phyloP scores from a whole-genome alignment of 441 rosid species.

The Biscutella laevigata region DNA sequence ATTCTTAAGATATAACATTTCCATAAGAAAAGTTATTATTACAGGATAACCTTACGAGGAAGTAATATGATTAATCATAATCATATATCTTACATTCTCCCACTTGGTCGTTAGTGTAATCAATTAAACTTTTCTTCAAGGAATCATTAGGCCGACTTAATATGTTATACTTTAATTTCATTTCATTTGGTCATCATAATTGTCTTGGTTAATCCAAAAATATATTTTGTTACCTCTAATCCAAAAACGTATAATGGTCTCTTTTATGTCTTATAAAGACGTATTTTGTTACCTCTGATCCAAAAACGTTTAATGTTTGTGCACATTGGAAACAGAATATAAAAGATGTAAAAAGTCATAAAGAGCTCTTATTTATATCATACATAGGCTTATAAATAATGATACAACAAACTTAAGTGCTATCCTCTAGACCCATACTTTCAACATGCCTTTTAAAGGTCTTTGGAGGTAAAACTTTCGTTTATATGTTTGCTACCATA shows the following conservation, averaged over 20 bases:
- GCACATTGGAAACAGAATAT: not conserved
- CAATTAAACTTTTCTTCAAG: not conserved
- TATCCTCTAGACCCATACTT: not conserved
- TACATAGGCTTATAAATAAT: not conserved
- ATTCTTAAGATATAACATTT: too few relatives aligned
- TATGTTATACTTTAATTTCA: not conserved
- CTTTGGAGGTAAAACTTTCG: not conserved
- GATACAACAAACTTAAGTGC: not conserved
- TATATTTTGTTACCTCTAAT: not conserved
- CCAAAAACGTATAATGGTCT: not conserved
- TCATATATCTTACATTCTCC: too few relatives aligned
- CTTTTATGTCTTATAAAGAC: not conserved
- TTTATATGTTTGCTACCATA: not conserved
- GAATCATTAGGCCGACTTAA: not conserved
- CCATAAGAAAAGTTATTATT: too few relatives aligned
- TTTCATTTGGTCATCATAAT: not conserved
- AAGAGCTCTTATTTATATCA: not conserved
- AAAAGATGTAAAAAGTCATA: not conserved
- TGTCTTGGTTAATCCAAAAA: not conserved
- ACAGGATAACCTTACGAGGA: too few relatives aligned
- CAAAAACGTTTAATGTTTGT: not conserved
- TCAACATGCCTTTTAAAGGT: not conserved
- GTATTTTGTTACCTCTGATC: not conserved
- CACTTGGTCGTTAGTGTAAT: not conserved
- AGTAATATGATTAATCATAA: too few relatives aligned